Evolutionary conservation across 257 asterid species (phyloP).

Genomic region (Phtheirospermum japonicum): DNA sequence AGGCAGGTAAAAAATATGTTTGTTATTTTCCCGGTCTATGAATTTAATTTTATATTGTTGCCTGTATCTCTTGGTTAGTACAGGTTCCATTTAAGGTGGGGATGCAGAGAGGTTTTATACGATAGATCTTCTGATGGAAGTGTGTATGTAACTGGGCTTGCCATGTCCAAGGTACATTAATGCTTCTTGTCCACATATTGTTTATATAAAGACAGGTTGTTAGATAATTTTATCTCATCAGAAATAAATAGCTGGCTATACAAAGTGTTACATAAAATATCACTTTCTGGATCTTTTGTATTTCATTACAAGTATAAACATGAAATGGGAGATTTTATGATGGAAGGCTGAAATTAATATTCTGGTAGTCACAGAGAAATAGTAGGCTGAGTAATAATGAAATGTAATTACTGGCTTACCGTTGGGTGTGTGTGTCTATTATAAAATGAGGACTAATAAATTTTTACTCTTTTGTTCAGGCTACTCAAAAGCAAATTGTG

Average conservation of each 20-base stretch:
- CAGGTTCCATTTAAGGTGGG: conserved; percentile 99
- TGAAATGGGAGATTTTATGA: too few relatives aligned
- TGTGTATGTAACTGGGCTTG: conserved; percentile 73
- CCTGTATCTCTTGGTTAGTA: conserved; percentile 21
- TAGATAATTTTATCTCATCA: too few relatives aligned
- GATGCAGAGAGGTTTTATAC: conserved; percentile 90
- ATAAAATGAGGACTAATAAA: conserved; percentile 24
- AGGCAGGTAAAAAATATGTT: conserved; percentile 53
- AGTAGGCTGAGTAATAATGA: too few relatives aligned
- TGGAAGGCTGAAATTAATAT: too few relatives aligned
- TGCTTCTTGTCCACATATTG: too few relatives aligned
- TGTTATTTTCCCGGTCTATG: background rate
- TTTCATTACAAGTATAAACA: too few relatives aligned
- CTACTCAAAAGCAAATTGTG: conserved; percentile 78
- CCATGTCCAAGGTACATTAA: conserved; percentile 86
- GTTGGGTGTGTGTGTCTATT: conserved; percentile 5
- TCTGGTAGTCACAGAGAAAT: too few relatives aligned
- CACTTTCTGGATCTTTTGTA: too few relatives aligned
- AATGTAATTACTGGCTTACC: too few relatives aligned
- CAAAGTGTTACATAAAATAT: too few relatives aligned
- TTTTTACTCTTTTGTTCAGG: conserved; percentile 47
- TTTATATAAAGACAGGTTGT: too few relatives aligned
- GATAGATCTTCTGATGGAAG: conserved; percentile 73
- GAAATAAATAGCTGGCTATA: too few relatives aligned
- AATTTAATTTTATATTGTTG: background rate